Evolutionary conservation across 2,329 filamentous ascomycete species (phyloP), one percentile per base, ranked within the genome.

Genomic region (Diaporthe capsici): DNA sequence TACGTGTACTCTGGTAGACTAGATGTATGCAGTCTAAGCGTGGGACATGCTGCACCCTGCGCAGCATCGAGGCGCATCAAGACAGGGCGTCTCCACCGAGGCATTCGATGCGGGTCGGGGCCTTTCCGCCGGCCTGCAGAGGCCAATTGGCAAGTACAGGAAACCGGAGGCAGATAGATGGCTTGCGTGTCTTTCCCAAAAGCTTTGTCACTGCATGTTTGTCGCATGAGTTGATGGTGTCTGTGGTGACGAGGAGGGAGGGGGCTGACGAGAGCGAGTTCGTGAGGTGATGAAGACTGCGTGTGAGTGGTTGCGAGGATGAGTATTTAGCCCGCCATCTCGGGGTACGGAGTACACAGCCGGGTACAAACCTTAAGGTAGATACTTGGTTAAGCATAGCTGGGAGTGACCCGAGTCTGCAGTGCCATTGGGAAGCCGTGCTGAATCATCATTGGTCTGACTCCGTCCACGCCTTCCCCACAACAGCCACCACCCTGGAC

Each of bases 401-500:
- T 31, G 4, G 31, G 31, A 31, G 31, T 31, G 31, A 31, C 31
- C 31, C 31, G 31, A 31, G 31, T 31, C 31, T 31, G 1, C 31
- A 31, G 31, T 31, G 15, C 42, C n/a, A 15, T 13, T 51, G 17
- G 42, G 63, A 22, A 51, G 63, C 44, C 22, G 22, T 9, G 28
- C 65, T 68, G 31, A 68, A 28, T 53, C 31, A n/a, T 53, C 22
- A 68, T 68, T 68, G 47, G 65, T 3, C 63, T 22, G 22, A 22
- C 20, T 10, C 20, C 7, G n/a, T 13, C 22, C 65, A 68, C 22
- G 47, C 12, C 31, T 39, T 25, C 65, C 31, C 65, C 65, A 68
- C 65, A 25, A 39, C 47, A 6, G 44, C 42, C 61, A 39, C 65
- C 65, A 68, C 65, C 47, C 47, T 68, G 65, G 65, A 22, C 65